Evolutionary conservation across 768 basidiomycete genomes (phyloP), one percentile per base, ranked within the genome.

Genomic region (Lactifluus subvellereus): DNA sequence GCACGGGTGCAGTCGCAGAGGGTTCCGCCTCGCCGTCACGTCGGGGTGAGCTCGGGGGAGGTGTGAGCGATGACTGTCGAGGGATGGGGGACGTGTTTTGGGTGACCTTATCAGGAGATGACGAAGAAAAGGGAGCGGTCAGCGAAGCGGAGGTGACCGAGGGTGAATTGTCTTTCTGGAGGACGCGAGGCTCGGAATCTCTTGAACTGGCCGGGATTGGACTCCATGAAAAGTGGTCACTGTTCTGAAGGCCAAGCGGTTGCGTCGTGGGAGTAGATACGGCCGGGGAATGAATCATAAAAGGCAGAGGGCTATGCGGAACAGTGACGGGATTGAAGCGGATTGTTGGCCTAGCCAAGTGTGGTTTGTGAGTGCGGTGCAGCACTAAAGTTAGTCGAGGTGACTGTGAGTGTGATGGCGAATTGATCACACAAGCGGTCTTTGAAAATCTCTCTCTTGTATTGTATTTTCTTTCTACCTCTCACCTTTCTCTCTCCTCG

Each of bases 221-320:
- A 8, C 45, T 64, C 63, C 63, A 64, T 30, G 63, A 59, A 64
- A 66, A 66, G 52, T 64, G 62, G 65, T 66, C 63, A 13, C 45
- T 64, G 59, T 14, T 51, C 53, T 64, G 62, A n/a, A 64, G 62
- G 43, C 50, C 50, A n/a, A 54, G 51, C 18, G 56, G 16, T 35
- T 64, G 62, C 16, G 70, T 70, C 35, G 42, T 71, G 68, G 59
- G 70, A 58, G 54, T 71, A 35, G 66, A 68, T 58, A 59, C 70
- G 47, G 57, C 67, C 64, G 57, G 71, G 58, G 66, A 67, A 51
- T 66, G 74, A 63, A 75, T 71, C 74, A 75, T 75, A 64, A 67
- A 53, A 35, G 56, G 65, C 57, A 54, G 62, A 42, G 13, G 14
- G 45, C 6, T 37, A 42, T 52, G 48, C 52, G 61, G 50, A 54